Conservation (phyloP, 2,329 filamentous ascomycete genomes). For the Phialemoniopsis sp. region DNA sequence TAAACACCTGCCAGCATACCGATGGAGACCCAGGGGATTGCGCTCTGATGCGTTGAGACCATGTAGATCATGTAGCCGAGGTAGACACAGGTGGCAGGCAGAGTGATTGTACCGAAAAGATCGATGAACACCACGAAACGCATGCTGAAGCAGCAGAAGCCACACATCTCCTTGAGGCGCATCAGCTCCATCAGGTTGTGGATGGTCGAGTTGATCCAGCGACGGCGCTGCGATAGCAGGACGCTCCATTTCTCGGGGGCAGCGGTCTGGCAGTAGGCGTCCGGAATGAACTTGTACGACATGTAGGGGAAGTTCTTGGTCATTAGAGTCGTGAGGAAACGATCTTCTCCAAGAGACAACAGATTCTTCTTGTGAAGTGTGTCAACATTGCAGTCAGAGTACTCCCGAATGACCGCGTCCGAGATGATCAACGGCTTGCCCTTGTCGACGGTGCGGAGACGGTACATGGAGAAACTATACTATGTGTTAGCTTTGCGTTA, state of each 20-base stretch:
- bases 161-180: constrained; percentile 88
- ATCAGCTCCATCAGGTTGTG: constrained; percentile 94
- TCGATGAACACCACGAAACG: constrained; percentile 94
- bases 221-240: constrained; percentile 91
- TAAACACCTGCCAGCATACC: constrained; percentile 89
- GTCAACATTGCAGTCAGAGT: constrained; percentile 84
- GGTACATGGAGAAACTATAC: constrained; percentile 95
- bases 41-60: constrained; percentile 63
- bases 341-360: constrained; percentile 90
- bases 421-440: constrained; percentile 93
- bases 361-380: constrained; percentile 97
- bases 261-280: constrained; percentile 89
- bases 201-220: constrained; percentile 99
- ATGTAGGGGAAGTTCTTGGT: constrained; percentile 94
- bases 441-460: constrained; percentile 87
- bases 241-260: constrained; percentile 94
- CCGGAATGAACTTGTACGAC: constrained; percentile 93
- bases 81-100: constrained; percentile 85
- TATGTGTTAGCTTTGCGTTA: constrained; percentile 31
- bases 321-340: constrained; percentile 95
- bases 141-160: constrained; percentile 99
- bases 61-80: constrained; percentile 83
- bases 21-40: constrained; percentile 83
- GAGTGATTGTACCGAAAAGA: constrained; percentile 85
- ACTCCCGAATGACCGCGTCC: constrained; percentile 82